Conservation (phyloP, 1,139 yeast species). For the Diutina scorzettiae region DNA sequence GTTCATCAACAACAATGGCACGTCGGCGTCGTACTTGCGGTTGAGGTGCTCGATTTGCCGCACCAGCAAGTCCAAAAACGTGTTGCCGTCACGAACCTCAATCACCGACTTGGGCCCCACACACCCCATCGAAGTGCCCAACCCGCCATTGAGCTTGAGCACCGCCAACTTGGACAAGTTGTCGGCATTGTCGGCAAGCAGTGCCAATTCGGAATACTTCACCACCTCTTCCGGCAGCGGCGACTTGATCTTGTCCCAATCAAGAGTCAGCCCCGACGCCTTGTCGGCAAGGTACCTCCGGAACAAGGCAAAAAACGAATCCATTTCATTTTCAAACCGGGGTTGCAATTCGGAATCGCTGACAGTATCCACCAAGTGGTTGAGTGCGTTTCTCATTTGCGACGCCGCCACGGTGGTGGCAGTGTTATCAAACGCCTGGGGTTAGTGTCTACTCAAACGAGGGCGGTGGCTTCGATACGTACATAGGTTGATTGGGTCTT, state of each 20-base stretch:
- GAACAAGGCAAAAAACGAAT: slow-evolving; percentile 83
- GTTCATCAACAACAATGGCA: slow-evolving; percentile 93
- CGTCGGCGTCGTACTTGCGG: slow-evolving; percentile 84
- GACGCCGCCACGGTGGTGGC: slow-evolving; percentile 95
- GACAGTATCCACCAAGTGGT: slow-evolving; percentile 76
- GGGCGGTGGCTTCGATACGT: slow-evolving; percentile 15
- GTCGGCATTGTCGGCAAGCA: slow-evolving; percentile 18
- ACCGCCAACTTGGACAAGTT: slow-evolving; percentile 84
- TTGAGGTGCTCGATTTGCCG: slow-evolving; percentile 95
- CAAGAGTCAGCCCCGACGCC: slow-evolving; percentile 73
- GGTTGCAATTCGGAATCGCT: slow-evolving; percentile 41
- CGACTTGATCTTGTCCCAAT: slow-evolving; percentile 93
- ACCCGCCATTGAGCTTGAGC: slow-evolving; percentile 91
- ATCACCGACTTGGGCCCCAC: slow-evolving; percentile 98
- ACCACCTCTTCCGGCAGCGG: slow-evolving; percentile 85
- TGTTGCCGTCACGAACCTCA: slow-evolving; percentile 97
- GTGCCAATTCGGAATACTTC: slow-evolving; percentile 43
- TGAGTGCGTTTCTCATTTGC: slow-evolving; percentile 94
- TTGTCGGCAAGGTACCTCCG: slow-evolving; percentile 86
- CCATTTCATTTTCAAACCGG: slow-evolving; percentile 86
- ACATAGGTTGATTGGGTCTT: slow-evolving; percentile 64
- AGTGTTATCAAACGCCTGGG: slow-evolving; percentile 83
- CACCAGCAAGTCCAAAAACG: slow-evolving; percentile 87
- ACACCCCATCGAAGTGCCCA: slow-evolving; percentile 99
- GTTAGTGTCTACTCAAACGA: slow-evolving; percentile 13